Base-by-base conservation (phyloP, 345 rosid genomes). In the Salix koriyanagi region DNA sequence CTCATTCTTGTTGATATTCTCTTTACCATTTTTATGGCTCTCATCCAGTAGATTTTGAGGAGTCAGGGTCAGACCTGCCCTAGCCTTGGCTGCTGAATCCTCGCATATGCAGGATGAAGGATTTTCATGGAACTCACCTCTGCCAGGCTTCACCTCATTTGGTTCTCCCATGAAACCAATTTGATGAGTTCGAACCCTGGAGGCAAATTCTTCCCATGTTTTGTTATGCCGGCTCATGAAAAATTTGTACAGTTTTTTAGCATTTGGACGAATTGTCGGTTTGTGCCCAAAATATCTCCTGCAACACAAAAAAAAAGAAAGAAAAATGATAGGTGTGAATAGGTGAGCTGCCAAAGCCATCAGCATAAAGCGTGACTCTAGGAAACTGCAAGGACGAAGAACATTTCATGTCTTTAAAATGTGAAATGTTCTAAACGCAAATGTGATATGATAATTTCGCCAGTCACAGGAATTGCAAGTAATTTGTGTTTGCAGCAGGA, bases 251-350 rank as follows among this genome's bases (percentile, higher is more conserved):
- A 94, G 93, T 80, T 90, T 94, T 82, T 89, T 94, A 6, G 92
- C 90, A 83, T 92, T 94, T 67, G 97, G 97, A 50, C 97, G 87
- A 71, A 92, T 87, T 26, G 97, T 94, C 67, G 92, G 91, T 77
- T 91, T 92, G 88, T 94, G 98, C 78, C 98, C 95, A 68, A 89
- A 81, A 90, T 92, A 94, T 86, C 95, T 89, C 90, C 98, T 94
- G 88, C 75, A 72, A 78, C 46, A 26, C 6, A 65, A 15, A 72
- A 54, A 75, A 5, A 36, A 1, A 36, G 6, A 34, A 34, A 36
- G 37, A 37, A 67, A 67, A 2, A 58, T 4, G 7, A 25, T 18
- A 25, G n/a, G 4, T 25, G 1, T 7, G 50, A n/a, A 50, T 21
- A 76, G 21, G 46, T 19, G 75, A 6, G 65, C 15, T 68, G 58